A percentile compares a stretch with the other conserved stretches of the same genome.
These are phyloP conservation scores for Plasmodium coatneyi DNA, from an alignment of 169 alveolate genomes.

Conservation along the genomic window DNA sequence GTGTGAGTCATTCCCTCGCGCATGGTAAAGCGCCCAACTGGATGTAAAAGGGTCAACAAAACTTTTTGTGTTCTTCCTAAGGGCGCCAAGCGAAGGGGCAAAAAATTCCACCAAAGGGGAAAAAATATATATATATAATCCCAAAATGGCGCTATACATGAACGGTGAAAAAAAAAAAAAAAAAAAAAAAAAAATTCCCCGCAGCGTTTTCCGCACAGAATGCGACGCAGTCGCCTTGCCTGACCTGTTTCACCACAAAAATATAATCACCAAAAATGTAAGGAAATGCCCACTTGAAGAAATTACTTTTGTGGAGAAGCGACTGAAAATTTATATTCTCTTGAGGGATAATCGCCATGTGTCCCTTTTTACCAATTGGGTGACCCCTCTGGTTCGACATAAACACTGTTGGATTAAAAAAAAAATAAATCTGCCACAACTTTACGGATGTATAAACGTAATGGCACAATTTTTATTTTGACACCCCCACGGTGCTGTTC, in stretches of 20 bases:
- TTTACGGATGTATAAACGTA: neutral
- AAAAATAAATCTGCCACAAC: neutral
- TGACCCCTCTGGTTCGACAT: neutral
- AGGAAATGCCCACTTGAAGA: neutral
- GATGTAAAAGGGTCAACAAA: neutral
- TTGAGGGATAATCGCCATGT: neutral
- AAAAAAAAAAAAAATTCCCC: neutral
- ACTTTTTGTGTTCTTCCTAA: neutral
- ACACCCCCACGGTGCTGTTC: constrained; percentile 30
- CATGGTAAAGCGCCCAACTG: neutral
- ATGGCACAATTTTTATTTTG: neutral
- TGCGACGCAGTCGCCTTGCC: too few relatives aligned
- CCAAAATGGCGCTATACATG: neutral
- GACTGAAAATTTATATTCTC: neutral
- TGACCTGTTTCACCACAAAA: too few relatives aligned
- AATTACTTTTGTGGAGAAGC: neutral
- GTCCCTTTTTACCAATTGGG: neutral
- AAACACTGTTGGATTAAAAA: too few relatives aligned
- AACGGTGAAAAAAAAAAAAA: neutral
- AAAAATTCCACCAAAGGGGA: neutral
- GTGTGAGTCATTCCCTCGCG: neutral
- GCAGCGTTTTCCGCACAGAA: neutral
- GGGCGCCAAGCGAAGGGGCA: neutral
- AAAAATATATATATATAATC: too few relatives aligned
- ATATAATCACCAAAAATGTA: neutral